phyloP scores from a whole-genome alignment of 345 rosid species.

The Dimocarpus longan region DNA sequence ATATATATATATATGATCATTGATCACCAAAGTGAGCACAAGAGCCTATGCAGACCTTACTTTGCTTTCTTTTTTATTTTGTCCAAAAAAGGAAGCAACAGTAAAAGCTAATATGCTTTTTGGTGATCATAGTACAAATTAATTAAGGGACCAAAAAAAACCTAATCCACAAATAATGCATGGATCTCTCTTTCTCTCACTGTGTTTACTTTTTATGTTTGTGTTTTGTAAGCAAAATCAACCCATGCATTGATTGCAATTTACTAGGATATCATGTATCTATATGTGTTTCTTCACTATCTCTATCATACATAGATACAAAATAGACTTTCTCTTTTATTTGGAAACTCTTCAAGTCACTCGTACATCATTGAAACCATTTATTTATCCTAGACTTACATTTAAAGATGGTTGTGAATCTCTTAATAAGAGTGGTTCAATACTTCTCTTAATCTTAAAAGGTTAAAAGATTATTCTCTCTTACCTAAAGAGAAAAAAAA shows the following conservation, averaged over 20 bases:
- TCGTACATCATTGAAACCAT: not conserved
- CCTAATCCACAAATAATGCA: constrained; percentile 15
- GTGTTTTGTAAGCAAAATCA: not conserved
- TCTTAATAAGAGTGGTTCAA: too few relatives aligned
- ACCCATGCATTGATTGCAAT: not conserved
- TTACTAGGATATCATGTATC: not conserved
- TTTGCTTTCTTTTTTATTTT: not conserved
- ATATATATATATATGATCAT: too few relatives aligned
- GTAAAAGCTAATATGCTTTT: constrained; percentile 14
- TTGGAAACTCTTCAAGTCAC: too few relatives aligned
- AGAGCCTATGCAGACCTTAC: not conserved
- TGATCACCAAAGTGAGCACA: not conserved
- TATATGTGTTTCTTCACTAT: too few relatives aligned
- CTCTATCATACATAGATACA: too few relatives aligned
- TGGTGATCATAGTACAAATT: not conserved
- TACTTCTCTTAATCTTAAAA: too few relatives aligned
- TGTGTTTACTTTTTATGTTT: not conserved
- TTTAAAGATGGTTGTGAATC: not conserved
- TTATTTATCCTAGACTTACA: not conserved
- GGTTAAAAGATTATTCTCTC: too few relatives aligned
- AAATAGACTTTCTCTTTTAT: too few relatives aligned
- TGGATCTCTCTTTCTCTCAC: not conserved
- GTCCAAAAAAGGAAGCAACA: not conserved
- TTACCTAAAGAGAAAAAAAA: too few relatives aligned
- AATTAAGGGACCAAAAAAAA: not conserved